Percentiles rank a stretch among this genome's conserved stretches.
phyloP scores from a whole-genome alignment of 2,329 filamentous ascomycete genomes.

The Fusarium longipes region DNA sequence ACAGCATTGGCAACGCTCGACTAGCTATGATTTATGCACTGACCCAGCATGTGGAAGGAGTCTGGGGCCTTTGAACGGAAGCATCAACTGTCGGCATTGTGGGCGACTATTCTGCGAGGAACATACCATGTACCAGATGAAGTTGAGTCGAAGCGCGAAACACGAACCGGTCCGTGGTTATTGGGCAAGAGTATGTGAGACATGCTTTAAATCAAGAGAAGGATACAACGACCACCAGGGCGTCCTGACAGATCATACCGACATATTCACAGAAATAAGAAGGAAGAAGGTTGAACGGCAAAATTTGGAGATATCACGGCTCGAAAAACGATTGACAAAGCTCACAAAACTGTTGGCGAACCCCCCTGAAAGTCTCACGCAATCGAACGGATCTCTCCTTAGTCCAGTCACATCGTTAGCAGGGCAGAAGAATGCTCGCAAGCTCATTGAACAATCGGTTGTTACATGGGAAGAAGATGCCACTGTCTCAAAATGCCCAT shows the following conservation, averaged over 20 bases:
- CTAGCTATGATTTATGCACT: slow-evolving; percentile 81
- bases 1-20: slow-evolving; percentile 86
- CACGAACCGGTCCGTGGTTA: slow-evolving; percentile 91
- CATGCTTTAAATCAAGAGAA: slow-evolving; percentile 96
- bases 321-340: slow-evolving; percentile 93
- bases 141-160: slow-evolving; percentile 86
- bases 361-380: slow-evolving; percentile 72
- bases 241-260: slow-evolving; percentile 75
- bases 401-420: slow-evolving; percentile 71
- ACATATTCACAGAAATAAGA: slow-evolving; percentile 76
- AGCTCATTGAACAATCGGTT: slow-evolving; percentile 87
- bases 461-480: slow-evolving; percentile 96
- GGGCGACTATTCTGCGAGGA: slow-evolving; percentile 95
- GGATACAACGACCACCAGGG: slow-evolving; percentile 94
- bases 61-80: slow-evolving; percentile 82
- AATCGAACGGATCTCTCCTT: slow-evolving; percentile 63
- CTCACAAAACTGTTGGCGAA: slow-evolving; percentile 85
- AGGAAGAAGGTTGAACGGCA: slow-evolving; percentile 84
- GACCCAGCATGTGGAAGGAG: slow-evolving; percentile 87
- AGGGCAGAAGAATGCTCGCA: slow-evolving; percentile 79
- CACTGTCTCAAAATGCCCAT: slow-evolving; percentile 83
- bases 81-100: slow-evolving; percentile 92
- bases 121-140: slow-evolving; percentile 99
- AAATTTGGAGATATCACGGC: slow-evolving; percentile 85
- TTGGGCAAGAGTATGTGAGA: slow-evolving; percentile 97